phyloP scores from a whole-genome alignment of 108 stramenopile genomes.

The Cyclotella cryptica region DNA sequence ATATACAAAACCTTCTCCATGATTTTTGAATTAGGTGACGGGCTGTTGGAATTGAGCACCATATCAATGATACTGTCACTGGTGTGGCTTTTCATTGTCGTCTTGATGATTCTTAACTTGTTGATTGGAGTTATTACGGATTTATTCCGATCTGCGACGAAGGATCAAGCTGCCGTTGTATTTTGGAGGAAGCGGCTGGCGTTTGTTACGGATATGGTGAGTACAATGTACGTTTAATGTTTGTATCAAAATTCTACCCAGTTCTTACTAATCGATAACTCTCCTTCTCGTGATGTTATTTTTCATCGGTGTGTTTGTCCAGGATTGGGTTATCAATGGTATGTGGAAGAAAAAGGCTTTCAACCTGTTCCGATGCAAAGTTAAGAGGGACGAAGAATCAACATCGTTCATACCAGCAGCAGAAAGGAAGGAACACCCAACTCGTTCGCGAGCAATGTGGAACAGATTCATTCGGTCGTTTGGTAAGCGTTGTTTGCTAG shows the following conservation, averaged over 20 bases:
- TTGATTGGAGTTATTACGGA: slow-evolving; percentile 88
- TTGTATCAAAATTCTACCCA: no score
- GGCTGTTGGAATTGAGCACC: slow-evolving; percentile 53
- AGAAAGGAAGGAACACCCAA: not conserved
- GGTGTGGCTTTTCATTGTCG: slow-evolving; percentile 75
- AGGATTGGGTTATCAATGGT: slow-evolving; percentile 8
- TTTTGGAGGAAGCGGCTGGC: slow-evolving; percentile 88
- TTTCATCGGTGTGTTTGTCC: no score
- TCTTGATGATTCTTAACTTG: slow-evolving; percentile 79
- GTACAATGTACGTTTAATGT: not conserved
- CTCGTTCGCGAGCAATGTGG: slow-evolving; percentile 2
- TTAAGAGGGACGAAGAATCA: not conserved
- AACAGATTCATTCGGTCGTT: slow-evolving; percentile 7
- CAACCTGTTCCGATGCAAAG: slow-evolving; percentile 1
- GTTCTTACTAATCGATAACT: no score
- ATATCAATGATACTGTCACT: slow-evolving; percentile 72
- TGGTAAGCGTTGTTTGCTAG: not conserved
- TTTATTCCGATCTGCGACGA: slow-evolving; percentile 77
- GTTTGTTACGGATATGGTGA: slow-evolving; percentile 77
- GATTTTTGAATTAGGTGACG: slow-evolving; percentile 70
- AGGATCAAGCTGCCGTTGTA: slow-evolving; percentile 84
- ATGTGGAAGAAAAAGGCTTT: slow-evolving; percentile 2
- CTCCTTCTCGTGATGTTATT: no score
- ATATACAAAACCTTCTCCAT: slow-evolving; percentile 82
- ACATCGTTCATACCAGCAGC: not conserved